Evolutionary conservation across 2,329 filamentous ascomycete genomes (phyloP).

Genomic region (Xylaria sp.): DNA sequence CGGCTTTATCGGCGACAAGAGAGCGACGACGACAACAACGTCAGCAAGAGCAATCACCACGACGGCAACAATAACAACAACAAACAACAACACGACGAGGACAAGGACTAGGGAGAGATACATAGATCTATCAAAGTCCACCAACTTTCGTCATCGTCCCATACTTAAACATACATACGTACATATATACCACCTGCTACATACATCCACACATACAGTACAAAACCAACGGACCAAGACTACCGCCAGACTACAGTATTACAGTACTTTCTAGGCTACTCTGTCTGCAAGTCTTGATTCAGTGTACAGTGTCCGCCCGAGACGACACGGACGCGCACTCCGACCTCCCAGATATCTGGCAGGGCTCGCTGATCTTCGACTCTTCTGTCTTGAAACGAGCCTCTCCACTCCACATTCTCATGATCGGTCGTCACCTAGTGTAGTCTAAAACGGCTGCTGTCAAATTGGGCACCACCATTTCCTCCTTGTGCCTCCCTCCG

Average conservation of each 20-base stretch:
- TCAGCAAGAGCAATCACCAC: conserved; percentile 3
- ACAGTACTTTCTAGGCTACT: conserved; percentile 27
- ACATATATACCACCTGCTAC: background rate
- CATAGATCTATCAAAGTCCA: conserved; percentile 3
- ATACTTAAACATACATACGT: background rate
- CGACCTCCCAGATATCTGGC: conserved; percentile 49
- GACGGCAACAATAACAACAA: background rate
- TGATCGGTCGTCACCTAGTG: conserved; percentile 48
- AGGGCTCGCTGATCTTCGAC: conserved; percentile 52
- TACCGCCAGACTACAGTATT: conserved; percentile 30
- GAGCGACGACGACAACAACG: background rate
- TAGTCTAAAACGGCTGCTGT: conserved; percentile 50
- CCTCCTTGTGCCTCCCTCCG: conserved; percentile 40
- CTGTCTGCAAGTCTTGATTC: conserved; percentile 35
- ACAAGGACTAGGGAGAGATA: background rate
- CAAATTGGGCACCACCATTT: conserved; percentile 52
- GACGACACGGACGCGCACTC: conserved; percentile 40
- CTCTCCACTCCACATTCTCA: conserved; percentile 52
- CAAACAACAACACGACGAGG: background rate
- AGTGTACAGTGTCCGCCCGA: conserved; percentile 40
- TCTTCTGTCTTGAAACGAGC: conserved; percentile 54
- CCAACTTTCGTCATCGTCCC: conserved; percentile 30
- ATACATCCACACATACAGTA: conserved; percentile 1
- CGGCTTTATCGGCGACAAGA: conserved; percentile 12
- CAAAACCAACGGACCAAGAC: conserved; percentile 15